phyloP scores from a whole-genome alignment of 208 protist genomes.

The Leishmania tarentolae region DNA sequence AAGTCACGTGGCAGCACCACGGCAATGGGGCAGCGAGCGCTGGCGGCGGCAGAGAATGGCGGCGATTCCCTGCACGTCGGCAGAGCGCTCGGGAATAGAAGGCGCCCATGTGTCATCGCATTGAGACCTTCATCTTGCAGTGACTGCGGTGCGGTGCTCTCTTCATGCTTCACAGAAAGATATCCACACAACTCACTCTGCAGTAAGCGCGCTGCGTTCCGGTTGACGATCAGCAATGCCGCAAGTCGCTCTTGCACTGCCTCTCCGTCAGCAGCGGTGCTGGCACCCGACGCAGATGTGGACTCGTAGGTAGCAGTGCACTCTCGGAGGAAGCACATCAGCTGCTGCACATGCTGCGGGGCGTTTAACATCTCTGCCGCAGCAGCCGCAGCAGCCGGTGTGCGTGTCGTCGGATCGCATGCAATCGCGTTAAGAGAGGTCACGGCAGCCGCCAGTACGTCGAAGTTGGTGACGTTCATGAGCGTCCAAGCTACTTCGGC shows the following conservation, averaged over 20 bases:
- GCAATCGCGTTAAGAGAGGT: conserved; percentile 20
- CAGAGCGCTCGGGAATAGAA: conserved; percentile 1
- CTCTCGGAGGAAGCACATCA: conserved; percentile 17
- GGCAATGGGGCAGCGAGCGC: conserved; percentile 17
- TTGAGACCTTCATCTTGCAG: neutral
- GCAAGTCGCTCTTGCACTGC: conserved; percentile 30
- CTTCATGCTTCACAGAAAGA: conserved; percentile 15
- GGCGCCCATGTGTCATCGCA: neutral
- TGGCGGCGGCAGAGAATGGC: neutral
- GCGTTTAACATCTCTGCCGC: conserved; percentile 16
- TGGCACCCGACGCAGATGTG: neutral
- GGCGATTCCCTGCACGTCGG: conserved; percentile 17
- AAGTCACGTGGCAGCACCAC: conserved; percentile 3
- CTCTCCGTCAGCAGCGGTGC: neutral
- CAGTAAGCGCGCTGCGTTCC: conserved; percentile 62
- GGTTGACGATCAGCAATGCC: conserved; percentile 43
- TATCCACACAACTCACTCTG: conserved; percentile 57
- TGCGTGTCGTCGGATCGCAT: conserved; percentile 5
- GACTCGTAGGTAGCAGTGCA: neutral
- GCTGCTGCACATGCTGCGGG: conserved; percentile 14
- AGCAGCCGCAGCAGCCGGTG: neutral
- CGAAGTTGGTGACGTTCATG: conserved; percentile 23
- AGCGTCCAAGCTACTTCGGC: conserved; percentile 8
- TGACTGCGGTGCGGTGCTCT: neutral
- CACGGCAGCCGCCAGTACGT: conserved; percentile 20